Percentiles rank a stretch among this genome's conserved stretches.
Conservation (phyloP, 352 stramenopile genomes). For the Globisporangium orthogonon region DNA sequence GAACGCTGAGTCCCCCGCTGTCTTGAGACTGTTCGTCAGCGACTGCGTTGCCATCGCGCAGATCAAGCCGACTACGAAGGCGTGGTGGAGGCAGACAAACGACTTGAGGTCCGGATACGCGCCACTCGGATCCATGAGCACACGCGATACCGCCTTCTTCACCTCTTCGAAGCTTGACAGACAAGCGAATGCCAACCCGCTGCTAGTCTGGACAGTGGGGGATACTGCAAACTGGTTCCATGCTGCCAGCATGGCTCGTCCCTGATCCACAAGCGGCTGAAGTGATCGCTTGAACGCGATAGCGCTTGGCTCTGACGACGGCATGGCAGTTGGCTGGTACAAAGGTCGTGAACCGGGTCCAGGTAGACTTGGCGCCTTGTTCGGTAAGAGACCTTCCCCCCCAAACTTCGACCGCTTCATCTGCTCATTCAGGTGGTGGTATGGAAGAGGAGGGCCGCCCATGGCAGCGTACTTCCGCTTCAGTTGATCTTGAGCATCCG, state of each 20-base stretch:
- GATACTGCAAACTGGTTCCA: slow-evolving; percentile 69
- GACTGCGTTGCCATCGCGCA: slow-evolving; percentile 74
- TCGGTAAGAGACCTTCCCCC: not conserved
- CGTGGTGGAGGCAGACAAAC: slow-evolving; percentile 79
- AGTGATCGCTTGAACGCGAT: slow-evolving; percentile 43
- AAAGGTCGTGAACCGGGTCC: not conserved
- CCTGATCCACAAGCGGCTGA: slow-evolving; percentile 60
- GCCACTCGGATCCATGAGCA: slow-evolving; percentile 43
- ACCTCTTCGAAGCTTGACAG: slow-evolving; percentile 75
- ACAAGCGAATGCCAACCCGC: slow-evolving; percentile 53
- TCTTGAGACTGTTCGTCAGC: slow-evolving; percentile 58
- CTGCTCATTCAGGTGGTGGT: slow-evolving; percentile 6
- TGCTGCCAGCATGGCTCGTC: slow-evolving; percentile 57
- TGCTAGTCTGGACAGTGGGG: slow-evolving; percentile 42
- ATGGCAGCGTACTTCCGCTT: slow-evolving; percentile 12
- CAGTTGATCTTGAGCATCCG: slow-evolving; percentile 13
- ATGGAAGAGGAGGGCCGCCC: not conserved
- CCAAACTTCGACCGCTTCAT: slow-evolving; percentile 13
- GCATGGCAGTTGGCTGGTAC: slow-evolving; percentile 3
- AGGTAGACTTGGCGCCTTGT: slow-evolving; percentile 3
- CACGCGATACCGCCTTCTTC: slow-evolving; percentile 64
- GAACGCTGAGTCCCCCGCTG: slow-evolving; percentile 43
- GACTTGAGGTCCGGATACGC: slow-evolving; percentile 40
- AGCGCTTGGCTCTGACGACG: slow-evolving; percentile 3
- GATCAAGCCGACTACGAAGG: slow-evolving; percentile 70